phyloP scores from a whole-genome alignment of 1,284 basidiomycete species.

The Ceratobasidium sp. region DNA sequence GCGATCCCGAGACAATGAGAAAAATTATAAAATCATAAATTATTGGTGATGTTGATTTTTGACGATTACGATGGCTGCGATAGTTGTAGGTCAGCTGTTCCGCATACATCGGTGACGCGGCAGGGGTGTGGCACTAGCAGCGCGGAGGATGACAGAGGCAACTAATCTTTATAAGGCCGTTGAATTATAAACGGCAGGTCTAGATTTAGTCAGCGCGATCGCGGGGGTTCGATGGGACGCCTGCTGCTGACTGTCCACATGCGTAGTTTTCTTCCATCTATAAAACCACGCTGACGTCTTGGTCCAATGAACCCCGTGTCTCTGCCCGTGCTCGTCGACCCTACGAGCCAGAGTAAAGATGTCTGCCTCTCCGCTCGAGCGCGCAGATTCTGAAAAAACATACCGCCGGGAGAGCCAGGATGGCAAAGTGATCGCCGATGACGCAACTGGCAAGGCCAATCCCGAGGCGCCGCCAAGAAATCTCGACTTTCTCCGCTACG shows the following conservation, averaged over 20 bases:
- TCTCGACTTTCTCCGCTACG: conserved; percentile 37
- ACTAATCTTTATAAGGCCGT: background rate
- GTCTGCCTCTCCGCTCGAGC: conserved; percentile 21
- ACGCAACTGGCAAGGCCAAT: conserved; percentile 8
- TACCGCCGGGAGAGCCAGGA: conserved; percentile 27
- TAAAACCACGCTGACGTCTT: background rate
- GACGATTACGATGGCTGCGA: background rate
- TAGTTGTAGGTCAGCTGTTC: background rate
- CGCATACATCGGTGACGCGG: conserved; percentile 1
- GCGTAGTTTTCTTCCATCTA: conserved; percentile 2
- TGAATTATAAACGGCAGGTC: conserved; percentile 12
- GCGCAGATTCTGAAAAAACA: conserved; percentile 40
- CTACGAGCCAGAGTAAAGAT: background rate
- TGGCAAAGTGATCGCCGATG: conserved; percentile 23
- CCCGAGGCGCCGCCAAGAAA: conserved; percentile 7
- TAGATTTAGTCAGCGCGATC: conserved; percentile 10
- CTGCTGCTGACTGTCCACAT: conserved; percentile 11
- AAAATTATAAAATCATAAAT: background rate
- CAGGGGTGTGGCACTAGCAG: background rate
- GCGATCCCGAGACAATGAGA: background rate
- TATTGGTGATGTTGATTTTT: too few relatives aligned
- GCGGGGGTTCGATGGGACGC: background rate
- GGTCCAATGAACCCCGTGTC: conserved; percentile 4
- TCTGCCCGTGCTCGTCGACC: conserved; percentile 14
- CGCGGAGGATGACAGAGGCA: conserved; percentile 3